These are phyloP conservation scores for Centrapalus pauciflorus DNA, from an alignment of 129 eudicot species.

Conservation along the genomic window DNA sequence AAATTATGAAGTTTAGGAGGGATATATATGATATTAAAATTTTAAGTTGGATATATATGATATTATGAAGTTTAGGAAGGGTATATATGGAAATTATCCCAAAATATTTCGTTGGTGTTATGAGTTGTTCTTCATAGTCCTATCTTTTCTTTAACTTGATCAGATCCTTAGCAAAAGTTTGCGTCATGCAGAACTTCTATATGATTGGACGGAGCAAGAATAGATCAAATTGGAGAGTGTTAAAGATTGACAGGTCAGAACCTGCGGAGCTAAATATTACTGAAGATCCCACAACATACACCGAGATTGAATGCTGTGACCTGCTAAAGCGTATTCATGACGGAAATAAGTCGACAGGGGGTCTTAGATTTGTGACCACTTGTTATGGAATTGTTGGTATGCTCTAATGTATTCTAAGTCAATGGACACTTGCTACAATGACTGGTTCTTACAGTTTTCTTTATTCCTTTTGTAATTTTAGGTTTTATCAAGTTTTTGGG, in stretches of 20 bases:
- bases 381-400: conserved; percentile 96
- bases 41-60: no score
- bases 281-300: conserved; percentile 77
- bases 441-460: conserved; percentile 9
- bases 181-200: conserved; percentile 63
- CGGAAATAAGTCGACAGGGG: conserved; percentile 85
- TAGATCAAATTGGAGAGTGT: conserved; percentile 63
- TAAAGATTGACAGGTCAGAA: conserved; percentile 82
- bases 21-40: no score
- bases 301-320: conserved; percentile 61
- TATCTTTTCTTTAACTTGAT: neutral
- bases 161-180: conserved; percentile 9
- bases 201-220: conserved; percentile 79
- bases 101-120: neutral
- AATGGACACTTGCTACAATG: neutral
- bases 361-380: conserved; percentile 69
- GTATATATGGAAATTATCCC: no score
- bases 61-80: no score
- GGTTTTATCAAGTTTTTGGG: conserved; percentile 96
- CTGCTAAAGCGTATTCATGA: conserved; percentile 67
- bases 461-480: conserved; percentile 27
- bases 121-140: neutral
- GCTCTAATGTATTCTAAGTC: conserved; percentile 18
- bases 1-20: no score
- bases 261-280: conserved; percentile 59